Evolutionary conservation across 2,329 filamentous ascomycete genomes (phyloP).

Genomic region (Myriosclerotinia scirpicola): DNA sequence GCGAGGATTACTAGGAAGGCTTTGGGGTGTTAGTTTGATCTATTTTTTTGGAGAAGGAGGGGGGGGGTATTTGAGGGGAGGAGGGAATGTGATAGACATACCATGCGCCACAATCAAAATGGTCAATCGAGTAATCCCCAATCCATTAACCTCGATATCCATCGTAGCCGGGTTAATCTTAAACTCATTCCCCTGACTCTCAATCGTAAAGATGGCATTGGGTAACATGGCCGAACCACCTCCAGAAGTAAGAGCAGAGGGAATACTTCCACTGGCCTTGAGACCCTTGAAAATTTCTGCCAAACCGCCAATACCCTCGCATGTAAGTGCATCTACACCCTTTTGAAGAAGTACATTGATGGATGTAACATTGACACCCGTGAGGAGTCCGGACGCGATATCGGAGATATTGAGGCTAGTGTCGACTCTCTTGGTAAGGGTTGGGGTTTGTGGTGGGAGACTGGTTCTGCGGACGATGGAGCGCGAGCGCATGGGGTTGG

Average conservation of each 20-base stretch:
- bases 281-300: background rate
- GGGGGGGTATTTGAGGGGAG: too few species aligned
- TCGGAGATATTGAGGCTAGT: conserved; percentile 3
- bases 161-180: conserved; percentile 6
- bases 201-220: background rate
- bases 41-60: too few species aligned
- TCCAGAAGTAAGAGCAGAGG: background rate
- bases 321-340: conserved; percentile 9
- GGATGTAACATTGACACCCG: conserved; percentile 15
- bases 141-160: background rate
- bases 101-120: conserved; percentile 17
- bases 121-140: background rate
- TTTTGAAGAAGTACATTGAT: background rate
- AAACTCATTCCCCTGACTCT: conserved; percentile 4
- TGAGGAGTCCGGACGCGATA: background rate
- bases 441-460: background rate
- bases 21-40: background rate
- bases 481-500: background rate
- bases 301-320: background rate
- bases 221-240: background rate
- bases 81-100: background rate
- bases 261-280: background rate
- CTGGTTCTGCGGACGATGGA: background rate
- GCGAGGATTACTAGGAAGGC: conserved; percentile 13
- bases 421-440: background rate